A percentile compares a stretch with the other conserved stretches of the same genome.
These are phyloP conservation scores for Rhizoclosmatium sp. DNA, from an alignment of 192 early-diverging fungal genomes.

Conservation along the genomic window DNA sequence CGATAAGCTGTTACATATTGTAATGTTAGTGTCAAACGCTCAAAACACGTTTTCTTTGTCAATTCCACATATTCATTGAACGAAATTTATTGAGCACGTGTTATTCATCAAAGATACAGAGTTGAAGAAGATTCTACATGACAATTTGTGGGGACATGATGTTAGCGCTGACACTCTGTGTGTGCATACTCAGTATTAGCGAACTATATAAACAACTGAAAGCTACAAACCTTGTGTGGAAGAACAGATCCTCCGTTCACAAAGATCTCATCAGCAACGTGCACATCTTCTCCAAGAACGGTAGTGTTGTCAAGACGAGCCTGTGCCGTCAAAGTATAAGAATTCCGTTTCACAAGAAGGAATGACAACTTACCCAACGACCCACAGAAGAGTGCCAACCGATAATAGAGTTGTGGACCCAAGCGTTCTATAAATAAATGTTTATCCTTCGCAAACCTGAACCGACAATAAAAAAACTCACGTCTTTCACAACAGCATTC, in stretches of 20 bases:
- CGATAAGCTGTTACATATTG: too few relatives aligned
- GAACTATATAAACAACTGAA: slow-evolving; percentile 1
- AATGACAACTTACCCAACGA: slow-evolving; percentile 68
- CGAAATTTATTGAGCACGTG: too few relatives aligned
- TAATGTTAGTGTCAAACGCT: too few relatives aligned
- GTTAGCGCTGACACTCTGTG: slow-evolving; percentile 76
- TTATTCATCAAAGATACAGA: too few relatives aligned
- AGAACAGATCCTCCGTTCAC: slow-evolving; percentile 95
- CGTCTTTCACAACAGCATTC: slow-evolving; percentile 81
- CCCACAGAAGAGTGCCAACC: slow-evolving; percentile 97
- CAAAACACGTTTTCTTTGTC: too few relatives aligned
- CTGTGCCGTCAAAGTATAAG: neutral
- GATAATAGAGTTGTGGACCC: slow-evolving; percentile 89
- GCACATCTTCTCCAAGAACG: slow-evolving; percentile 97
- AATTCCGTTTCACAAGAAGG: slow-evolving; percentile 26
- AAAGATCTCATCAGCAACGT: slow-evolving; percentile 91
- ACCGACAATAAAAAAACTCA: slow-evolving; percentile 18
- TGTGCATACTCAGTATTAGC: neutral
- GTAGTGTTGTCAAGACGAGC: slow-evolving; percentile 92
- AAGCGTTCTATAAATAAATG: slow-evolving; percentile 65
- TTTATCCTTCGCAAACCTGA: neutral
- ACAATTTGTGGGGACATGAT: slow-evolving; percentile 94
- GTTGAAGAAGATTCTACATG: slow-evolving; percentile 65
- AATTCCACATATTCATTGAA: too few relatives aligned
- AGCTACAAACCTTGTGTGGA: slow-evolving; percentile 80